phyloP scores from a whole-genome alignment of 176 grass and related monocot genomes.

The Zea luxurians region DNA sequence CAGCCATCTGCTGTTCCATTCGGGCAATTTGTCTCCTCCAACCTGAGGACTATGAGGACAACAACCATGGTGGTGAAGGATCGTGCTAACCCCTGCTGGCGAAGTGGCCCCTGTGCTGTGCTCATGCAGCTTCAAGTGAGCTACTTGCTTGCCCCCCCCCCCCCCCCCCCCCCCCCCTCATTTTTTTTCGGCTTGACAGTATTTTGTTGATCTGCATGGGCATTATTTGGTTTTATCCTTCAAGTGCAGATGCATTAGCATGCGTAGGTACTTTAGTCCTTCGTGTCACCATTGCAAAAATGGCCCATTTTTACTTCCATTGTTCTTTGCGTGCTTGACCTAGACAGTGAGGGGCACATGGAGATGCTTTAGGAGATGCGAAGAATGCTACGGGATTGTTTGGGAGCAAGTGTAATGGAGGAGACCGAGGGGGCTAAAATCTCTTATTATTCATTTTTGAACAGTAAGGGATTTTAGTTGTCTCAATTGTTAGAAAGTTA shows the following conservation, averaged over 20 bases:
- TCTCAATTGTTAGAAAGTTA: too few species aligned
- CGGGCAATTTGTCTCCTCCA: not conserved
- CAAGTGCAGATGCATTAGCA: not conserved
- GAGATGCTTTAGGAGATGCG: conserved; percentile 17
- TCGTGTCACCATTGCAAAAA: not conserved
- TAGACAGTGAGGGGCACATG: not conserved
- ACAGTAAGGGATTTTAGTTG: too few species aligned
- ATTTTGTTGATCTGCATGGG: not conserved
- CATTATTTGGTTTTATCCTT: not conserved
- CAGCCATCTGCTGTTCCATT: not conserved
- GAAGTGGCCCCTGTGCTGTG: not conserved
- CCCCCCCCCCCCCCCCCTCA: not conserved
- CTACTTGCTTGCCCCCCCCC: not conserved
- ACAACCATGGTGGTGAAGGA: not conserved
- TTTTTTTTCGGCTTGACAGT: not conserved
- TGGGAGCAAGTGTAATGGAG: too few species aligned
- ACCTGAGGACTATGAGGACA: not conserved
- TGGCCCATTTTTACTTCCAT: not conserved
- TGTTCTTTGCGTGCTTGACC: not conserved
- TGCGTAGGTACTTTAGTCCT: not conserved
- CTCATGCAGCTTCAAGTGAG: not conserved
- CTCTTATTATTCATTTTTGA: too few species aligned
- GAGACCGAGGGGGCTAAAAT: too few species aligned
- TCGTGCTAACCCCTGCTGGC: not conserved
- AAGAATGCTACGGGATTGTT: not conserved